These are phyloP conservation scores for Neurospora discreta DNA, from an alignment of 495 filamentous ascomycete species.

Conservation along the genomic window DNA sequence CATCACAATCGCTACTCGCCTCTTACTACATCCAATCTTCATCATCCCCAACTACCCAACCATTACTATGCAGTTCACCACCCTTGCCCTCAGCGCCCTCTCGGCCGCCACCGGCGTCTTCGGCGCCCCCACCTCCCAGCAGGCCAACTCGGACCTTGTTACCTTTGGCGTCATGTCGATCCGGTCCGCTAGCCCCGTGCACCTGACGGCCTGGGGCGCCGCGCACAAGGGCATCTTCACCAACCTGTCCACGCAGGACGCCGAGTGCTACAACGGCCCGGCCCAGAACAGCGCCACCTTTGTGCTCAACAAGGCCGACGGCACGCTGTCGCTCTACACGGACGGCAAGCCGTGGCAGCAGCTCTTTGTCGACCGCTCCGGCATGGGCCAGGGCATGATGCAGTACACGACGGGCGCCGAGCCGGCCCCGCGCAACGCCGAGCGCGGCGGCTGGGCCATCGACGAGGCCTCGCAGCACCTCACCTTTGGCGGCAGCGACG, in stretches of 20 bases:
- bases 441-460: conserved; percentile 9
- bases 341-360: conserved; percentile 30
- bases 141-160: conserved; percentile 2
- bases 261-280: conserved; percentile 30
- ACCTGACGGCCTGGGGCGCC: conserved; percentile 32
- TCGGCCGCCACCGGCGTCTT: conserved; percentile 36
- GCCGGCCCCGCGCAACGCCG: conserved; percentile 26
- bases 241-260: conserved; percentile 29
- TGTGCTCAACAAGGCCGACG: conserved; percentile 29
- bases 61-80: conserved; percentile 9
- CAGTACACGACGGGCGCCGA: conserved; percentile 37
- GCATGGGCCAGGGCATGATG: conserved; percentile 44
- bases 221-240: conserved; percentile 33
- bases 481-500: too few species aligned
- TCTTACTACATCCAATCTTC: background rate
- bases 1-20: background rate
- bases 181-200: conserved; percentile 34
- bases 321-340: conserved; percentile 36
- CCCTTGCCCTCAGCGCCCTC: conserved; percentile 10
- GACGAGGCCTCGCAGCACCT: too few species aligned
- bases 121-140: conserved; percentile 6
- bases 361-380: conserved; percentile 41
- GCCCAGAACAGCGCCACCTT: conserved; percentile 34
- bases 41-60: background rate
- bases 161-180: conserved; percentile 37